phyloP scores from a whole-genome alignment of 2,329 filamentous ascomycete species.

The Furcasterigmium furcatum region DNA sequence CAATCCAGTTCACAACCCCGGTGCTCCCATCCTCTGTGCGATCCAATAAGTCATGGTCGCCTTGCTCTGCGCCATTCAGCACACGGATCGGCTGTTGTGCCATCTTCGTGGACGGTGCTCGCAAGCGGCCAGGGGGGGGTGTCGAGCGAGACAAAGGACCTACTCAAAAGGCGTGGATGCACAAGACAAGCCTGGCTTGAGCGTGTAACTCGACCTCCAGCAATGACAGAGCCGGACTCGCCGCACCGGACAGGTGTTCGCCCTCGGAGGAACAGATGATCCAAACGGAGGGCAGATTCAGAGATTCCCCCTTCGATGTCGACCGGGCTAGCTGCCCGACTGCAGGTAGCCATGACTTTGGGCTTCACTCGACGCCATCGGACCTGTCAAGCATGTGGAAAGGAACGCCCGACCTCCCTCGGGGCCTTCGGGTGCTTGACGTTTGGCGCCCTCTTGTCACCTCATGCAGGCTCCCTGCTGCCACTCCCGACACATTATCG shows the following conservation, averaged over 20 bases:
- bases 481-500: background rate
- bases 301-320: too few species aligned
- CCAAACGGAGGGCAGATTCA: too few species aligned
- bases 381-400: constrained; percentile 5
- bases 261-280: too few species aligned
- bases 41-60: background rate
- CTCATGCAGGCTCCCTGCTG: background rate
- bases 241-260: background rate
- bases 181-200: background rate
- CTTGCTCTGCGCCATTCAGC: background rate
- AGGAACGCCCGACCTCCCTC: background rate
- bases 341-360: too few species aligned
- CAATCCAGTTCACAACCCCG: background rate
- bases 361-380: background rate
- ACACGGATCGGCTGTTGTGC: constrained; percentile 1
- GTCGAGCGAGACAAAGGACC: background rate
- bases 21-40: background rate
- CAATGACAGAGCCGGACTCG: background rate
- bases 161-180: background rate
- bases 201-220: background rate
- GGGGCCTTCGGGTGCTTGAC: background rate
- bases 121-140: background rate
- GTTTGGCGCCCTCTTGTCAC: background rate
- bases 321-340: too few species aligned
- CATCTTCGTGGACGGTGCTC: background rate